Conservation (phyloP, 176 grass and related monocot species). For the Aechmea fasciata region DNA sequence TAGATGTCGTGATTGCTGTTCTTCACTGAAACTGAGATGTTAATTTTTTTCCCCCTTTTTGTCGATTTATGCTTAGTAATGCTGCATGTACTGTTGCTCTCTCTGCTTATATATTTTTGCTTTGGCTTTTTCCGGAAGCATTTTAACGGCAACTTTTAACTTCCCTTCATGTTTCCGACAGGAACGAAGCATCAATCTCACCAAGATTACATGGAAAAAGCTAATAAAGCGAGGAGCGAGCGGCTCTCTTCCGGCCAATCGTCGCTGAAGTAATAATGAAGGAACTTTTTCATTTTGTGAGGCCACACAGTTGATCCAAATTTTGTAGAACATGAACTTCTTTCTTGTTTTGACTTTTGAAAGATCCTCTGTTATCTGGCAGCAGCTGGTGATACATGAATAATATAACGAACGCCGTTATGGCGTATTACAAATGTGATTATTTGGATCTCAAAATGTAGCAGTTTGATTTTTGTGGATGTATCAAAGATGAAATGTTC, state of each 20-base stretch:
- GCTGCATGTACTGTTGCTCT: not conserved
- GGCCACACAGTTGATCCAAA: too few species aligned
- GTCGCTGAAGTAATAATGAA: conserved; percentile 44
- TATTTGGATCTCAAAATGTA: too few species aligned
- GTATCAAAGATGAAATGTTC: too few species aligned
- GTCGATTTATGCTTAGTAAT: not conserved
- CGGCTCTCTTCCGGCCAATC: conserved; percentile 72
- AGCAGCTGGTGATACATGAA: too few species aligned
- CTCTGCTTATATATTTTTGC: not conserved
- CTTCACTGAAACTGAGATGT: not conserved
- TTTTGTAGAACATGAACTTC: too few species aligned
- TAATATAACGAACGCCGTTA: too few species aligned
- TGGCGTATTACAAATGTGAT: too few species aligned
- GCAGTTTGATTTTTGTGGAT: too few species aligned
- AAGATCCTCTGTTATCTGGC: too few species aligned
- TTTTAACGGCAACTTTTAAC: not conserved
- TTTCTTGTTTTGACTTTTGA: too few species aligned
- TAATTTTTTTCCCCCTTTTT: not conserved
- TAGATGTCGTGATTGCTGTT: not conserved
- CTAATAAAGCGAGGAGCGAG: conserved; percentile 70
- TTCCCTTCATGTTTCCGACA: conserved; percentile 19
- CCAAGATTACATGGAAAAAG: conserved; percentile 91
- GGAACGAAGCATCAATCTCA: conserved; percentile 82
- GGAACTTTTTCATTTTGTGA: not conserved
- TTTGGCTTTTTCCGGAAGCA: not conserved